Percentiles rank a stretch among this genome's conserved stretches.
Evolutionary conservation across 345 rosid species (phyloP).

Genomic region (Lepidium africanum): DNA sequence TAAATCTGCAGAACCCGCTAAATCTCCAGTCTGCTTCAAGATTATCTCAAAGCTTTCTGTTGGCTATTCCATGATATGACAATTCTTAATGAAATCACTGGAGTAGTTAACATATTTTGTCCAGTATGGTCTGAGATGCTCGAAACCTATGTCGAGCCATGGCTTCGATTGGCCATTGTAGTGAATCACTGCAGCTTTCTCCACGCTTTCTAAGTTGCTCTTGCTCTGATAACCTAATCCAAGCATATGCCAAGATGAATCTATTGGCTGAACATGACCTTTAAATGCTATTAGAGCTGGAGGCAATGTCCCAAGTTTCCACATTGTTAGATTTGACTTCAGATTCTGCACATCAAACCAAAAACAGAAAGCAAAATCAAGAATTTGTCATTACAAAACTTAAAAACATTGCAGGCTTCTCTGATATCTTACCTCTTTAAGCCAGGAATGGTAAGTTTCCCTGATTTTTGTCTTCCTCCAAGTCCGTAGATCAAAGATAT

Average conservation of each 20-base stretch:
- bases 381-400: neutral
- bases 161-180: conserved; percentile 98
- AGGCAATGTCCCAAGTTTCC: conserved; percentile 98
- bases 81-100: conserved; percentile 77
- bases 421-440: conserved; percentile 59
- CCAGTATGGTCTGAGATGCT: conserved; percentile 99
- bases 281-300: conserved; percentile 94
- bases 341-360: conserved; percentile 53
- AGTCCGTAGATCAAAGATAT: conserved; percentile 76
- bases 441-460: conserved; percentile 88
- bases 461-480: conserved; percentile 90
- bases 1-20: neutral
- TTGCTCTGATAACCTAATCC: conserved; percentile 93
- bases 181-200: conserved; percentile 87
- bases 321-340: conserved; percentile 83
- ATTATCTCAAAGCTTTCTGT: neutral
- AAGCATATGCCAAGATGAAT: conserved; percentile 93
- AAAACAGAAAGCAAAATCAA: neutral
- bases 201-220: conserved; percentile 51
- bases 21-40: conserved; percentile 11
- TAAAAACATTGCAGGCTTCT: neutral
- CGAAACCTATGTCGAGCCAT: conserved; percentile 91
- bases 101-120: conserved; percentile 84
- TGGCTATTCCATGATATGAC: conserved; percentile 77
- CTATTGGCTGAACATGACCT: conserved; percentile 81